Percentiles rank a stretch among this genome's conserved stretches.
These are phyloP conservation scores for Juglanconis sp. DNA, from an alignment of 2,329 filamentous ascomycete species.

Conservation along the genomic window DNA sequence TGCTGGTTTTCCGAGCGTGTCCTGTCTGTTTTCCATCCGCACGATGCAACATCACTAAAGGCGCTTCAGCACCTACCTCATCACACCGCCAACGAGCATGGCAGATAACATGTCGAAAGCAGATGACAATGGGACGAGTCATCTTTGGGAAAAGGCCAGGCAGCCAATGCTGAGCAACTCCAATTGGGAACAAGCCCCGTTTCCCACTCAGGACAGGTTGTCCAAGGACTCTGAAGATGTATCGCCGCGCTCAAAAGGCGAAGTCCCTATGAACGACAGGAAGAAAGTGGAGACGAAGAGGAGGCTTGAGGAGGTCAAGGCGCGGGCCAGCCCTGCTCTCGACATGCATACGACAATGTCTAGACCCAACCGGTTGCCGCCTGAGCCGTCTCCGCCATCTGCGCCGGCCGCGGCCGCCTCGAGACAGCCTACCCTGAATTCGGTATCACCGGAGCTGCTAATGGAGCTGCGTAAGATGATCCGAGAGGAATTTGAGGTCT, in stretches of 20 bases:
- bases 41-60: constrained; percentile 8
- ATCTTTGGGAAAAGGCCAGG: constrained; percentile 4
- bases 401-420: neutral
- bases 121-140: constrained; percentile 5
- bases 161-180: constrained; percentile 1
- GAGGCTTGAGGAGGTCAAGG: constrained; percentile 5
- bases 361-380: neutral
- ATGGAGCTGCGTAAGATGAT: constrained; percentile 23
- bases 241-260: constrained; percentile 14
- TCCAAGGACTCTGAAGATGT: constrained; percentile 6
- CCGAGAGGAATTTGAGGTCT: constrained; percentile 20
- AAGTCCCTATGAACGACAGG: constrained; percentile 5
- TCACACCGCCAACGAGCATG: neutral
- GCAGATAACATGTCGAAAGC: constrained; percentile 10
- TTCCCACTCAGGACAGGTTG: neutral
- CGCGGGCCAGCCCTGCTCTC: neutral
- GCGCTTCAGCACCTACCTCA: neutral
- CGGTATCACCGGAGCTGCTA: constrained; percentile 19
- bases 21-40: neutral
- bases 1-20: neutral
- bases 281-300: constrained; percentile 13
- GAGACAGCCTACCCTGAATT: neutral
- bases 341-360: neutral
- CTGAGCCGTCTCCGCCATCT: neutral
- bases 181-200: neutral